Conservation (phyloP, 306 rosid species). For the Senna siamea region DNA sequence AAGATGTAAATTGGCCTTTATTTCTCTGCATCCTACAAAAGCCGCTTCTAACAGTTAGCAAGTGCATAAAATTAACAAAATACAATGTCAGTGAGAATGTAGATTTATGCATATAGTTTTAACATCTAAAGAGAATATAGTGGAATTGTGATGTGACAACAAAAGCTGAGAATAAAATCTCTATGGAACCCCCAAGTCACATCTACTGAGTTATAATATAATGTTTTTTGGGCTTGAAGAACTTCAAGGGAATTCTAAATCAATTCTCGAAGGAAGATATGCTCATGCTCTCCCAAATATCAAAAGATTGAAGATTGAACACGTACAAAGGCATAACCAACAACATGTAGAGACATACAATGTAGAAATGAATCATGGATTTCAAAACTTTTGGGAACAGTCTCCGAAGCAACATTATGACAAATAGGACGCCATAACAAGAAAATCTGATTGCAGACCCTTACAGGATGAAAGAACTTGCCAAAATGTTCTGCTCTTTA, state of each 20-base stretch:
- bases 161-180: neutral
- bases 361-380: constrained; percentile 10
- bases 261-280: constrained; percentile 18
- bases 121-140: neutral
- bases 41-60: constrained; percentile 24
- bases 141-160: neutral
- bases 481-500: neutral
- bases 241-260: constrained; percentile 2
- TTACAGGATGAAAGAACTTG: neutral
- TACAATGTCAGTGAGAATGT: neutral
- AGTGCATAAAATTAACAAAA: constrained; percentile 32
- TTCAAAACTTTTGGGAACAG: constrained; percentile 5
- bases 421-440: neutral
- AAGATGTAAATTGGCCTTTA: constrained; percentile 79
- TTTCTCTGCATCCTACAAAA: constrained; percentile 75
- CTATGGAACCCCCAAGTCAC: constrained; percentile 11
- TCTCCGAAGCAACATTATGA: constrained; percentile 8
- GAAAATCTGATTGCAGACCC: neutral
- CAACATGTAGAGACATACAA: neutral
- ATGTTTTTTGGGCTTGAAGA: neutral
- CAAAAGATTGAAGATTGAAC: constrained; percentile 14
- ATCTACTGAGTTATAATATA: neutral
- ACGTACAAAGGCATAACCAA: neutral
- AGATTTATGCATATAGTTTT: constrained; percentile 27
- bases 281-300: constrained; percentile 17